Evolutionary conservation across 495 filamentous ascomycete genomes (phyloP), one percentile per base, ranked within the genome.

Genomic region (Aspergillus heteromorphus): DNA sequence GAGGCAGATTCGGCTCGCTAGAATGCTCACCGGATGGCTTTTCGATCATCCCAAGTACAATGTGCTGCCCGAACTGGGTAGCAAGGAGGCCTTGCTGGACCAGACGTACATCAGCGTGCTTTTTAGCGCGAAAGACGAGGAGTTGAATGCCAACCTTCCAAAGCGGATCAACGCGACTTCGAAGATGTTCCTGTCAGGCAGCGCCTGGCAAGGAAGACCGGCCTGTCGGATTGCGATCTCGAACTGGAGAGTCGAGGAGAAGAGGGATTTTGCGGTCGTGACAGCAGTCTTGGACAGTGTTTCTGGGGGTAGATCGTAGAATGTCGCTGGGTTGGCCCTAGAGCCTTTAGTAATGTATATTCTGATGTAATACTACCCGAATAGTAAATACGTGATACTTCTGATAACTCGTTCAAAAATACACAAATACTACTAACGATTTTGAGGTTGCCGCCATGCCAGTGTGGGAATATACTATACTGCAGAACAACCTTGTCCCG

Each of bases 171-270:
- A 96, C 61, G 77, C 71, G 6, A 85, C 81, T 6, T 77, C 83
- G 27, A 82, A 80, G 60, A 87, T 96, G 63, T 96, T 89, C 66
- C 88, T 95, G 4, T 89, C 87, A 38, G 88, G 89, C 9, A 95
- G 88, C 2, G 75, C 72, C 47, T 97, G 90, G 90, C 69, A 83
- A 34, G 85, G 85, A 0, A 61, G 72, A 49, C 80, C 86, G 45
- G 91, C 91, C 16, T 84, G 81, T 58, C 77, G 92, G 19, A 80
- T 95, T 59, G 92, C 92, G 0, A 85, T 96, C 30, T 83, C 86
- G 10, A 96, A 87, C 59, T 97, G 92, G 92, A 78, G 81, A 57
- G 70, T 67, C 36, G 64, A 75, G 48, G 70, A 68, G 11, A 58
- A 71, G 7, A 58, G 63, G 13, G 75, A 77, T 45, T 61, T 72